Evolutionary conservation across 805 yeast genomes (phyloP), one percentile per base, ranked within the genome.

Genomic region (Kregervanrija pseudodelftensis): DNA sequence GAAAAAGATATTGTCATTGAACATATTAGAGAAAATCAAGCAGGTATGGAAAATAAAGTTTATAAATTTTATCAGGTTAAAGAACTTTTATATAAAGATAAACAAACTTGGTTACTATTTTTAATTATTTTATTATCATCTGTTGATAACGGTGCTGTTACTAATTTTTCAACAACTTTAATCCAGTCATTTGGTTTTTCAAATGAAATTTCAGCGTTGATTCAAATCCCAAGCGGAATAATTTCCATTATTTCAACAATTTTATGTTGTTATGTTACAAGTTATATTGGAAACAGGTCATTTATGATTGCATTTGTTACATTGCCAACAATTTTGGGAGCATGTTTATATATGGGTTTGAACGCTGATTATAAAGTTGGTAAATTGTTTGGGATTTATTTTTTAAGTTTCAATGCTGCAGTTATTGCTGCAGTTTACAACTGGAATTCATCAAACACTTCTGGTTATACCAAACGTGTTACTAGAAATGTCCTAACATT

Each of bases 181-280:
- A 58, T 64, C 36, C 41, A 49, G 9, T 54, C 60, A 9, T 53
- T 64, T 40, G 68, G 67, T 2, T 64, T 60, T 50, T 46, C 57
- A 8, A 52, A 48, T 37, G 52, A 56, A 43, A 58, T 53, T 40
- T 59, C 66, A 7, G 64, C 65, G 31, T 52, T 66, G 28, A 51
- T 64, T 30, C 53, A 66, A 33, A 63, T 66, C 56, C 59, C 60
- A 11, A 44, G 56, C 8, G 70, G 69, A 39, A 63, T 61, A 2
- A 59, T 63, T 45, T 49, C 61, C 38, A 51, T 61, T 17, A 30
- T 62, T 36, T 43, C 63, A 48, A 47, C 64, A 3, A 13, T 48
- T 3, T 15, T 43, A 17, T 37, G 44, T 32, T 44, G 41, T 33
- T 48, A 37, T 36, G n/a, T 48, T 4, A 17, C 42, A 41, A 44